Percentiles rank a stretch among this genome's conserved stretches.
phyloP scores from a whole-genome alignment of 208 protist genomes.

The Trypanosoma theileri region DNA sequence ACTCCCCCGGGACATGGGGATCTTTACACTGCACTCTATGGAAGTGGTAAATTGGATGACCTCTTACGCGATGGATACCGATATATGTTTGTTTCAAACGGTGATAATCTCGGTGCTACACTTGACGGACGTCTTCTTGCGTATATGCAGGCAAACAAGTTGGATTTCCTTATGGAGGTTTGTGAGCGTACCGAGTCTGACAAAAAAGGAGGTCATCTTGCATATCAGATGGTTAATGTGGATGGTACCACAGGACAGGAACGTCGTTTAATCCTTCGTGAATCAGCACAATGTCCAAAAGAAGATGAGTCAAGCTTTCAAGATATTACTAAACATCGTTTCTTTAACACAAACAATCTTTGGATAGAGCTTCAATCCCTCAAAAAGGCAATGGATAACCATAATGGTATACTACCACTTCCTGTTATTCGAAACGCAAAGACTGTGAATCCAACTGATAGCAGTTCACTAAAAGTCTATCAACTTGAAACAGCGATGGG shows the following conservation, averaged over 20 bases:
- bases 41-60: conserved; percentile 86
- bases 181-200: conserved; percentile 87
- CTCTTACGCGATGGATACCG: conserved; percentile 89
- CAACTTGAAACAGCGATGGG: conserved; percentile 93
- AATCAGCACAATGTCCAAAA: conserved; percentile 84
- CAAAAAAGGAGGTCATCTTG: conserved; percentile 93
- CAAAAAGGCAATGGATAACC: conserved; percentile 57
- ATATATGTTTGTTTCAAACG: conserved; percentile 99
- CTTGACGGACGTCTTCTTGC: conserved; percentile 84
- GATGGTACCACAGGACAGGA: neutral
- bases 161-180: conserved; percentile 93
- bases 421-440: conserved; percentile 86
- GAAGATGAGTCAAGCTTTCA: conserved; percentile 95
- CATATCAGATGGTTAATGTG: conserved; percentile 25
- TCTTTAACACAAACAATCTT: conserved; percentile 99
- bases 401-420: conserved; percentile 65
- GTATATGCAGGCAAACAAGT: conserved; percentile 72
- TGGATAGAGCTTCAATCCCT: conserved; percentile 95
- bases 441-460: conserved; percentile 78
- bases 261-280: conserved; percentile 77
- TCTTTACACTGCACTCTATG: conserved; percentile 94
- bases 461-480: conserved; percentile 63
- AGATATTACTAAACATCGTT: conserved; percentile 95
- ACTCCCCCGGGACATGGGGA: conserved; percentile 99
- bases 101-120: conserved; percentile 98